Percentiles rank a stretch among this genome's conserved stretches.
Conservation (phyloP, 495 filamentous ascomycete species). For the Talaromyces borbonicus region DNA sequence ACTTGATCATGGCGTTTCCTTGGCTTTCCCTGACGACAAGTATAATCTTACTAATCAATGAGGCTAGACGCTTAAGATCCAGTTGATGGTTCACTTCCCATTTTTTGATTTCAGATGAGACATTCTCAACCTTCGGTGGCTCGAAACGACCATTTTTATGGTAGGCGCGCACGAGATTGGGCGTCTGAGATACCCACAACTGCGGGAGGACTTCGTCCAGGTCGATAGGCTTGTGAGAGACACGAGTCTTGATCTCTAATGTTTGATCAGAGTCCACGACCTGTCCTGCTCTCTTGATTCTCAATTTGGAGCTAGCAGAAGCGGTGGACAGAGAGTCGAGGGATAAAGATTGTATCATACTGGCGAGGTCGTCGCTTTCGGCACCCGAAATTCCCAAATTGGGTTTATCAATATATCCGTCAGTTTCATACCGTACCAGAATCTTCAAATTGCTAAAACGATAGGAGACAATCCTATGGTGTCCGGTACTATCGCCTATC, state of each 20-base stretch:
- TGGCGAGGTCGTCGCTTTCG: slow-evolving; percentile 14
- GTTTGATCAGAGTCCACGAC: slow-evolving; percentile 12
- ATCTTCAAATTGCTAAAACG: slow-evolving; percentile 31
- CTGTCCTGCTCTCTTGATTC: slow-evolving; percentile 24
- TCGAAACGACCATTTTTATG: slow-evolving; percentile 32
- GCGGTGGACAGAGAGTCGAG: slow-evolving; percentile 11
- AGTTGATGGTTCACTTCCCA: slow-evolving; percentile 31
- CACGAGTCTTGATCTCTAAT: slow-evolving; percentile 41
- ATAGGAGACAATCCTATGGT: slow-evolving; percentile 40
- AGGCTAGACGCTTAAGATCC: slow-evolving; percentile 22
- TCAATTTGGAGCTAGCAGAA: slow-evolving; percentile 17
- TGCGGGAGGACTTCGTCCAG: slow-evolving; percentile 31
- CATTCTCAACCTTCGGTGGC: slow-evolving; percentile 26
- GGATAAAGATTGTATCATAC: slow-evolving; percentile 20
- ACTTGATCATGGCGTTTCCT: neutral
- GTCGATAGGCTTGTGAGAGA: slow-evolving; percentile 21
- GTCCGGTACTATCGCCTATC: slow-evolving; percentile 30
- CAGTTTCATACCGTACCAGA: slow-evolving; percentile 38
- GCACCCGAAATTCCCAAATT: neutral
- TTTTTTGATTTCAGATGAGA: slow-evolving; percentile 18
- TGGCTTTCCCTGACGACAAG: neutral
- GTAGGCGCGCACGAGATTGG: slow-evolving; percentile 38
- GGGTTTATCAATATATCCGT: slow-evolving; percentile 28
- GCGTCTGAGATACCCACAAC: slow-evolving; percentile 42
- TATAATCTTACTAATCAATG: slow-evolving; percentile 27